Evolutionary conservation across 2,329 filamentous ascomycete species (phyloP).

Genomic region (Pseudovirgaria hyperparasitica): DNA sequence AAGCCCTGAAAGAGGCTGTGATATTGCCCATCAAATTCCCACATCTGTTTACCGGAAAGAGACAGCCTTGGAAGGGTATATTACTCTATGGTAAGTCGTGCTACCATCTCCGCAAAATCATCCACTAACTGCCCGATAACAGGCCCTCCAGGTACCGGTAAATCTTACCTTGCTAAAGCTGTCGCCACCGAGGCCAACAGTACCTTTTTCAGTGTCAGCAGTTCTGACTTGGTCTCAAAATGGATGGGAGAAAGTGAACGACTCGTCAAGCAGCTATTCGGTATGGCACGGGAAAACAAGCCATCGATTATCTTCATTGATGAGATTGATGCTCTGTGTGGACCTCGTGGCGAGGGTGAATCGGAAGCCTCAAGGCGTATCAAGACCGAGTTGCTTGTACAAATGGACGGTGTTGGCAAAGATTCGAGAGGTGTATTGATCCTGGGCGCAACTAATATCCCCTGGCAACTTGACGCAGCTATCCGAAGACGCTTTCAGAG

Average conservation of each 20-base stretch:
- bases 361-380: slow-evolving; percentile 94
- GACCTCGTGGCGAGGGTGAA: slow-evolving; percentile 85
- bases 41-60: slow-evolving; percentile 87
- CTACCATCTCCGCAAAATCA: no score
- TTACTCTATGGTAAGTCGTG: slow-evolving; percentile 90
- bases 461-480: slow-evolving; percentile 94
- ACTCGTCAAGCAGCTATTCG: slow-evolving; percentile 91
- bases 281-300: slow-evolving; percentile 95
- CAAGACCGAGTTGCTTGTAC: slow-evolving; percentile 95
- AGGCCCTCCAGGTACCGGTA: slow-evolving; percentile 92
- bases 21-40: slow-evolving; percentile 98
- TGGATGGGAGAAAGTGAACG: slow-evolving; percentile 99
- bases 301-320: slow-evolving; percentile 98
- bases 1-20: slow-evolving; percentile 94
- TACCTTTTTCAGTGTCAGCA: slow-evolving; percentile 97
- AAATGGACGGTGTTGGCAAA: slow-evolving; percentile 98
- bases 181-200: slow-evolving; percentile 97
- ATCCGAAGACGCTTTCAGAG: slow-evolving; percentile 94
- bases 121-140: no score
- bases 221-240: slow-evolving; percentile 93
- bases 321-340: slow-evolving; percentile 92
- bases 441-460: slow-evolving; percentile 93
- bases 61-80: slow-evolving; percentile 97
- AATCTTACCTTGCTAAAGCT: slow-evolving; percentile 93
- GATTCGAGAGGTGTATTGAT: slow-evolving; percentile 91